Evolutionary conservation across 305 asterid species (phyloP).

Genomic region (Solanum chacoense): DNA sequence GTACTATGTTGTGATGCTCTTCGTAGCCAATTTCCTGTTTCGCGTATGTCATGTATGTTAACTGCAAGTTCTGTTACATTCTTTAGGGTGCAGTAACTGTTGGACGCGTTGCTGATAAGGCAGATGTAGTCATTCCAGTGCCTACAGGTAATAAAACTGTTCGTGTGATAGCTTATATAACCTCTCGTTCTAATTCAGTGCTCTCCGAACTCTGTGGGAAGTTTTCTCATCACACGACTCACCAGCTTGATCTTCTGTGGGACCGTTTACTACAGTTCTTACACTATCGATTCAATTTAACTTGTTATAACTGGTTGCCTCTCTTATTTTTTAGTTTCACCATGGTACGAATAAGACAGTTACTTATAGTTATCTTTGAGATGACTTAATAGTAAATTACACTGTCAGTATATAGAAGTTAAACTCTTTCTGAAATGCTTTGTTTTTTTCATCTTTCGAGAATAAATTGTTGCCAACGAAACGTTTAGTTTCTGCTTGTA

Average conservation of each 20-base stretch:
- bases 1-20: slow-evolving; percentile 1
- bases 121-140: slow-evolving; percentile 67
- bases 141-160: slow-evolving; percentile 52
- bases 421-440: not conserved
- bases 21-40: not conserved
- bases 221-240: not conserved
- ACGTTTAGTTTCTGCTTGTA: not conserved
- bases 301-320: not conserved
- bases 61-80: not conserved
- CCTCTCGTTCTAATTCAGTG: not conserved
- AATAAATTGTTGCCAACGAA: not conserved
- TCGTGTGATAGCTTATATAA: not conserved
- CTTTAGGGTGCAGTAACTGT: slow-evolving; percentile 46
- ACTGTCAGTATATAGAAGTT: not conserved
- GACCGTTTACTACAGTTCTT: not conserved
- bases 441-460: not conserved
- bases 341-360: not conserved
- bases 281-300: not conserved
- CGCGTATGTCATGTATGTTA: not conserved
- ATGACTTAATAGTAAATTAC: not conserved
- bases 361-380: not conserved
- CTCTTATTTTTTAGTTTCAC: not conserved
- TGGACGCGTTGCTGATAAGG: slow-evolving; percentile 68
- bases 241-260: not conserved
- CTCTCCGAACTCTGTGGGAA: not conserved